Conservation (phyloP, 495 filamentous ascomycete species). For the Hyaloscypha finlandica region DNA sequence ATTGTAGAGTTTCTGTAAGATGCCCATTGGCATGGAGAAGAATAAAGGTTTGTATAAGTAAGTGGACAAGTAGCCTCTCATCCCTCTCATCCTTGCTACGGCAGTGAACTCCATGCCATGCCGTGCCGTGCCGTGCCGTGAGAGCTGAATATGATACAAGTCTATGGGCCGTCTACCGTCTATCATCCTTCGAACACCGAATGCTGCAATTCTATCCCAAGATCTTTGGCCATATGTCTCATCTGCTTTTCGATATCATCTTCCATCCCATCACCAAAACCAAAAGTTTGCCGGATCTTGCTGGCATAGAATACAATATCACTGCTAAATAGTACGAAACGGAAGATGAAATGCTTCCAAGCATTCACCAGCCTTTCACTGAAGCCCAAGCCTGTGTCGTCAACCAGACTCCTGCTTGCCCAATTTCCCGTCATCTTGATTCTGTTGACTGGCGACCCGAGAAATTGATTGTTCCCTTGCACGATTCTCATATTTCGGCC, state of each 20-base stretch:
- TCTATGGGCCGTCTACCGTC: slow-evolving; percentile 5
- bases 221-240: slow-evolving; percentile 82
- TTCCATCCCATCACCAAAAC: slow-evolving; percentile 83
- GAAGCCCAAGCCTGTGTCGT: slow-evolving; percentile 62
- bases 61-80: background rate
- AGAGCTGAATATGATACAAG: background rate
- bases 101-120: background rate
- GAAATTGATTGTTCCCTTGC: slow-evolving; percentile 62
- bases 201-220: slow-evolving; percentile 88
- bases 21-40: background rate
- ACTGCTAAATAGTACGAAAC: slow-evolving; percentile 70
- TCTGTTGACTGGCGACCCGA: slow-evolving; percentile 91
- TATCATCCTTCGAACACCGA: slow-evolving; percentile 79
- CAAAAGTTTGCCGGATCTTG: slow-evolving; percentile 72
- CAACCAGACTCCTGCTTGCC: slow-evolving; percentile 78
- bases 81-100: background rate
- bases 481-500: slow-evolving; percentile 95
- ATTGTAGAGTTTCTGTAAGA: background rate
- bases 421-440: slow-evolving; percentile 93
- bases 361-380: slow-evolving; percentile 57
- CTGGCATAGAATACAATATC: slow-evolving; percentile 85
- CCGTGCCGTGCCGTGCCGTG: background rate
- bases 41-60: background rate
- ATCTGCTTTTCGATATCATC: slow-evolving; percentile 88
- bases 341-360: slow-evolving; percentile 76